Evolutionary conservation across 176 grass and related monocot species (phyloP), one percentile per base, ranked within the genome.

Genomic region (Avena atlantica): DNA sequence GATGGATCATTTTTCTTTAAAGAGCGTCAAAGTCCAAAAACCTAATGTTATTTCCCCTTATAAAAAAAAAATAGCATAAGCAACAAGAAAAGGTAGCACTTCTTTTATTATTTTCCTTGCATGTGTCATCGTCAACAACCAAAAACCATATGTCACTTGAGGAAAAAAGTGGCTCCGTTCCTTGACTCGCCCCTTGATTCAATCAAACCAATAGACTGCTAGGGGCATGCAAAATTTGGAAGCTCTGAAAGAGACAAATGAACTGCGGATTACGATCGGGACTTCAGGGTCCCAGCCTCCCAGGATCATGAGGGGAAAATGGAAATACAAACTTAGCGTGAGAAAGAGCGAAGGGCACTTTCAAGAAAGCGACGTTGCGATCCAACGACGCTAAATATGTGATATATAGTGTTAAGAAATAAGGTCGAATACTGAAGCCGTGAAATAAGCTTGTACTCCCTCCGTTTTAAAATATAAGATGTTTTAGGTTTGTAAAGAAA

Each of bases 151-250:
- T 42, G 37, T 42, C 37, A 42, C 37, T 42, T 1, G 37, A 42
- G 37, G 37, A 57, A 12, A 12, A 40, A 21, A 72, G 51, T 19
- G 21, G 23, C 16, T 70, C 24, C 4, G 69, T 25, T 52, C 10
- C 49, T 51, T 25, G 70, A 70, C 27, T 16, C 62, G 4, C 15
- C 51, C 9, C 9, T 37, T 24, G 61, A 31, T 85, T 48, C 51
- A 67, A 31, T 27, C 14, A 20, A 69, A 76, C 9, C 70, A 58
- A n/a, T 75, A 3, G 59, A 68, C 24, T 50, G 25, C 2, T 19
- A 19, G 10, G 23, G 83, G 34, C 20, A 60, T 86, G 78, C 83
- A 63, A 71, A 83, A 17, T 2, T 71, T 59, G 61, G 70, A 77
- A 24, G 36, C 42, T 56, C 49, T 24, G 24, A 50, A 79, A 84